Percentiles rank a stretch among this genome's conserved stretches.
These are phyloP conservation scores for Senna siamea DNA, from an alignment of 306 rosid species.

Conservation along the genomic window DNA sequence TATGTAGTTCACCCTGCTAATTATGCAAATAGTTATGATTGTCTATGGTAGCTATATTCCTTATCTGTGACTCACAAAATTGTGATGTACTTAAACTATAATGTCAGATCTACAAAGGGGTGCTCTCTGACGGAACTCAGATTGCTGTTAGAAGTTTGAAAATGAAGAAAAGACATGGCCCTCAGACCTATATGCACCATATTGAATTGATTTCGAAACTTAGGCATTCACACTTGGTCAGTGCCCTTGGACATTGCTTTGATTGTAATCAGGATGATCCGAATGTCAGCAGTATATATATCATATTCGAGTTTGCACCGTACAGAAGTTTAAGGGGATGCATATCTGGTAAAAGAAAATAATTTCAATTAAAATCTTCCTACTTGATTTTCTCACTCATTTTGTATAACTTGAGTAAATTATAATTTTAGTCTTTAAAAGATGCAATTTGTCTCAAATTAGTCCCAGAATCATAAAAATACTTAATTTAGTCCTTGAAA, in stretches of 20 bases:
- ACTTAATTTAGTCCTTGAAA: no score
- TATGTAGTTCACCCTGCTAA: slow-evolving; percentile 5
- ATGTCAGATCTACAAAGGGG: slow-evolving; percentile 76
- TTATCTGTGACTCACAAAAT: slow-evolving; percentile 7
- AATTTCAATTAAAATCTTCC: slow-evolving; percentile 8
- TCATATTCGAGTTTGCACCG: slow-evolving; percentile 78
- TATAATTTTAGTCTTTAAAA: no score
- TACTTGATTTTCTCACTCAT: neutral
- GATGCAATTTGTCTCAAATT: no score
- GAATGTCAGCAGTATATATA: slow-evolving; percentile 59
- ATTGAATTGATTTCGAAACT: slow-evolving; percentile 86
- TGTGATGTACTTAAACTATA: slow-evolving; percentile 6
- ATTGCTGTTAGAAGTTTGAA: slow-evolving; percentile 68
- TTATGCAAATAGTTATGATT: neutral
- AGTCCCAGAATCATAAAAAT: no score
- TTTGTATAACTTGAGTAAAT: no score
- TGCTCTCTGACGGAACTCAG: slow-evolving; percentile 74
- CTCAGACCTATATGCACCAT: slow-evolving; percentile 67
- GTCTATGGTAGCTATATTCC: neutral
- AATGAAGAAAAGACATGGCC: slow-evolving; percentile 65
- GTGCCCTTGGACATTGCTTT: slow-evolving; percentile 93
- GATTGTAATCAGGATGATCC: slow-evolving; percentile 77
- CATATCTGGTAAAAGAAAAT: slow-evolving; percentile 67
- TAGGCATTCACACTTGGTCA: slow-evolving; percentile 78
- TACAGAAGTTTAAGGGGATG: slow-evolving; percentile 64